These are phyloP conservation scores for Colletotrichum lentis DNA, from an alignment of 2,329 filamentous ascomycete genomes.

Conservation along the genomic window DNA sequence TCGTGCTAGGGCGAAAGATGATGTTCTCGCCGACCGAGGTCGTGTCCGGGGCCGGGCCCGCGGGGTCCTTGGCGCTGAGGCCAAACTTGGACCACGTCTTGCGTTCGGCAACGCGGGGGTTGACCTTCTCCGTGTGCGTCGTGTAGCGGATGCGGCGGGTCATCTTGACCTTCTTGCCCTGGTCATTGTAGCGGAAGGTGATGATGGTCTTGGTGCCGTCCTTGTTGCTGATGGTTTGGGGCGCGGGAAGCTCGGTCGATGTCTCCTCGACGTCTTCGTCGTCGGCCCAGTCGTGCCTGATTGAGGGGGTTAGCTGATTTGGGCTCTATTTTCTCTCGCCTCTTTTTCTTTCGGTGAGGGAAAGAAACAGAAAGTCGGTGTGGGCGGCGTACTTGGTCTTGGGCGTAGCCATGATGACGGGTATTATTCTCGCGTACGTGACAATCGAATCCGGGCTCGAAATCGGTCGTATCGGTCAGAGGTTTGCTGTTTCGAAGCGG, in stretches of 20 bases:
- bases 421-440: neutral
- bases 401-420: constrained; percentile 32
- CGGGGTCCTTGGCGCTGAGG: constrained; percentile 81
- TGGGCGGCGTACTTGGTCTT: constrained; percentile 36
- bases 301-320: constrained; percentile 9
- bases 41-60: constrained; percentile 86
- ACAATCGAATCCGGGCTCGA: constrained; percentile 3
- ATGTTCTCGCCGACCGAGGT: constrained; percentile 98
- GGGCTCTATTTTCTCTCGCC: neutral
- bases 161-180: constrained; percentile 95
- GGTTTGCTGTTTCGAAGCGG: constrained; percentile 30
- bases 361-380: neutral
- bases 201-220: constrained; percentile 97
- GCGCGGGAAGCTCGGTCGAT: constrained; percentile 75
- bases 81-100: constrained; percentile 95
- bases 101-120: constrained; percentile 95
- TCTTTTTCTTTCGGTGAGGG: neutral
- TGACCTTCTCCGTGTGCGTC: constrained; percentile 90
- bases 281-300: constrained; percentile 87
- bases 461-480: constrained; percentile 15
- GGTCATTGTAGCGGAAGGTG: constrained; percentile 88
- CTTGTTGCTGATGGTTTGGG: constrained; percentile 94
- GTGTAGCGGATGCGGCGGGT: constrained; percentile 94
- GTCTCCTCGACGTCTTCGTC: constrained; percentile 87
- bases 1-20: constrained; percentile 89